Evolutionary conservation across 2,329 filamentous ascomycete species (phyloP), one percentile per base, ranked within the genome.

Genomic region (Cytospora leucostoma): DNA sequence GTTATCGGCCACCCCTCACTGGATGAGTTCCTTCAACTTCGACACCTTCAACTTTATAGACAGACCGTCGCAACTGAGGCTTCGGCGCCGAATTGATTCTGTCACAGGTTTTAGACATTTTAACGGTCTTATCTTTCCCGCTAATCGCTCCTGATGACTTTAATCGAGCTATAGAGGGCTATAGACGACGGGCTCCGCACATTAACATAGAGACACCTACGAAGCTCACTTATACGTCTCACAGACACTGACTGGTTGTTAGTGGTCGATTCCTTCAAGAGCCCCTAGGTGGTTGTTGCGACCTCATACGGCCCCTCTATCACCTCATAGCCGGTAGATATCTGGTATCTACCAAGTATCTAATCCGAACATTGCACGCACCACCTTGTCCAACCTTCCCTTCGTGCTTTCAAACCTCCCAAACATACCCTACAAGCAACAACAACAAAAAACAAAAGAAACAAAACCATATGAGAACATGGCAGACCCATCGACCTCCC

Each of bases 401-500:
- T 3, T 4, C 27, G n/a, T n/a, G n/a, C n/a, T 4, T 27, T 3
- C 27, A 27, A 3, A 27, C 27, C 27, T 27, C 27, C 27, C 27
- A 27, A 27, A 27, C 27, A 27, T 27, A 27, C 27, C 27, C 27
- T 27, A 27, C 27, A 27, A 27, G 27, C 2, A 3, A 27, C 27
- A 27, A 27, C 2, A 27, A 4, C 2, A 27, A 27, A 27, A 27
- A 27, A 27, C 2, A 27, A 27, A 27, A 27, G 27, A 38, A 19
- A 37, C 40, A 49, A 53, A 49, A 6, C 49, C 37, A 35, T 27
- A 21, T 58, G 69, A 70, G 69, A 70, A 61, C 61, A 86, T 87
- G 85, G 81, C 85, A 52, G 82, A 85, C 71, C 74, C 79, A 8
- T 75, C 77, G 7, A 82, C 80, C 27, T 80, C 81, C 57, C 85